Conservation (phyloP, 2,329 filamentous ascomycete genomes). For the Aureobasidium sp. region DNA sequence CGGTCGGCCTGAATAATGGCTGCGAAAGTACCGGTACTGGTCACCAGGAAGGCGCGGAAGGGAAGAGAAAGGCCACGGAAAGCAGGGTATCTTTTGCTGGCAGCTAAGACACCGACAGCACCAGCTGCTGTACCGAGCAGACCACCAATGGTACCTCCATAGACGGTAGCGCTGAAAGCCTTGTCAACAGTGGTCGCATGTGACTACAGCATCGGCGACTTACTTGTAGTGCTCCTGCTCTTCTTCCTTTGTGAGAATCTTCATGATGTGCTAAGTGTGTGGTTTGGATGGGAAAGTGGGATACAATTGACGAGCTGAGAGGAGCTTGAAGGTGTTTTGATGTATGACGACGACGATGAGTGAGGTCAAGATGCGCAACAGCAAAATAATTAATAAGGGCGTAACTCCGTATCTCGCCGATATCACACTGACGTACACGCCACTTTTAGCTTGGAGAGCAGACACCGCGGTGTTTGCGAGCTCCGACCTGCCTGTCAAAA, state of each 20-base stretch:
- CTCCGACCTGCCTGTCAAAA: neutral
- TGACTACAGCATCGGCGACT: conserved; percentile 18
- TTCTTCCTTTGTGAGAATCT: conserved; percentile 91
- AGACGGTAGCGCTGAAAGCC: conserved; percentile 57
- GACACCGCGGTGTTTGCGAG: conserved; percentile 8
- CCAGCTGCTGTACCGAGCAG: conserved; percentile 61
- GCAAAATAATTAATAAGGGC: conserved; percentile 7
- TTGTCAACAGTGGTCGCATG: conserved; percentile 18
- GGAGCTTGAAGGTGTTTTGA: neutral
- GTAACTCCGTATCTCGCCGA: conserved; percentile 7
- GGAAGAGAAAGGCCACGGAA: conserved; percentile 80
- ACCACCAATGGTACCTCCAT: conserved; percentile 71
- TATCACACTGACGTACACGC: conserved; percentile 4
- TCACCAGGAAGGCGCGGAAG: conserved; percentile 84
- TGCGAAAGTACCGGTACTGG: conserved; percentile 73
- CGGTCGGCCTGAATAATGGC: conserved; percentile 77
- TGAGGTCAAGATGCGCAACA: conserved; percentile 3
- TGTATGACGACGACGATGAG: conserved; percentile 8
- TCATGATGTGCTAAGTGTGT: conserved; percentile 55
- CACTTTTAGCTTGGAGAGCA: neutral
- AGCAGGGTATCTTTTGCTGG: conserved; percentile 63
- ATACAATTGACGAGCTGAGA: neutral
- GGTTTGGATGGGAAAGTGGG: neutral
- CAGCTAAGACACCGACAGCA: conserved; percentile 58
- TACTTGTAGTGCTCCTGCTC: conserved; percentile 77